These are phyloP conservation scores for Simmondsia chinensis DNA, from an alignment of 148 eudicot genomes.

Conservation along the genomic window DNA sequence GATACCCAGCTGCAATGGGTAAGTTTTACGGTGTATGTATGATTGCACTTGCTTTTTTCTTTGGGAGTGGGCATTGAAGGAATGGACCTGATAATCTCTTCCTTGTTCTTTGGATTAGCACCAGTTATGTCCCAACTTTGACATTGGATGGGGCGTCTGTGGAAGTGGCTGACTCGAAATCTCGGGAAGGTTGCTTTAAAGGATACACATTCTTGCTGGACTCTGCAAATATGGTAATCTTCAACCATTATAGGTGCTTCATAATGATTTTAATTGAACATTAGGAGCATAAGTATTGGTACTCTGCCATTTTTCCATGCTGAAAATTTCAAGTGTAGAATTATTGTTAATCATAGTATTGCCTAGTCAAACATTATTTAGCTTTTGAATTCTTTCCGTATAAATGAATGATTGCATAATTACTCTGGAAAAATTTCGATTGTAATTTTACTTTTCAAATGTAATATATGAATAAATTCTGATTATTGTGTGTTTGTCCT, in stretches of 20 bases:
- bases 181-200: constrained; percentile 70
- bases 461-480: no score
- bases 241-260: not conserved
- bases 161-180: constrained; percentile 49
- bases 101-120: constrained; percentile 1
- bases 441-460: no score
- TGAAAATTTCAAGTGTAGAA: no score
- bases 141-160: constrained; percentile 63
- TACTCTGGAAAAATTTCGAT: no score
- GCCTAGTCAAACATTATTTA: no score
- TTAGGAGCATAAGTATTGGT: not conserved
- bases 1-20: constrained; percentile 67
- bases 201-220: constrained; percentile 74
- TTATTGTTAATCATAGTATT: no score
- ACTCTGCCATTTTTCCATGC: no score
- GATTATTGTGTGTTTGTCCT: not conserved
- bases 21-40: constrained; percentile 24
- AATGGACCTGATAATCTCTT: not conserved
- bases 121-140: constrained; percentile 75
- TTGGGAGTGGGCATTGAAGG: not conserved
- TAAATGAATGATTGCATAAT: no score
- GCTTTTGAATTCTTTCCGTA: no score
- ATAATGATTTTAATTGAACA: constrained; percentile 1
- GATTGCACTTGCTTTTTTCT: not conserved
- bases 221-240: constrained; percentile 41